These are phyloP conservation scores for Colletotrichum sp. DNA, from an alignment of 2,329 filamentous ascomycete species.

Conservation along the genomic window DNA sequence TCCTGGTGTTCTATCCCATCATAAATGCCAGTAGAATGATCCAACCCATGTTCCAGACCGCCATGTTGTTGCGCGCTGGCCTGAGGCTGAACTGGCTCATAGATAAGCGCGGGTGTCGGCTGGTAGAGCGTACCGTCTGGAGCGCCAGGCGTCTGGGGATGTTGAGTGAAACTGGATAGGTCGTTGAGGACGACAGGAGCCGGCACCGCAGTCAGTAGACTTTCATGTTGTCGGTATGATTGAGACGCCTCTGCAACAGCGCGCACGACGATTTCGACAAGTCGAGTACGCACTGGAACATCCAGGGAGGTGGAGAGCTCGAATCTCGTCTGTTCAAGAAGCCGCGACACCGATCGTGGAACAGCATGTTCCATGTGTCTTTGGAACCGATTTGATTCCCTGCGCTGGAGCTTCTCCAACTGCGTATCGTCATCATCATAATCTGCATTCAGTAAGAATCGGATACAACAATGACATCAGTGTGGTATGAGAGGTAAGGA, in stretches of 20 bases:
- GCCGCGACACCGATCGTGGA: no score
- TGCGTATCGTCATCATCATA: neutral
- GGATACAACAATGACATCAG: no score
- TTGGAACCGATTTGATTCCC: neutral
- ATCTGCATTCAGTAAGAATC: neutral
- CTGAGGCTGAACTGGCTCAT: neutral
- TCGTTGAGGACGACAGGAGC: rapidly evolving
- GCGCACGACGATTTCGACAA: no score
- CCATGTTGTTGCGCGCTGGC: rapidly evolving
- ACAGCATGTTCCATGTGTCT: no score
- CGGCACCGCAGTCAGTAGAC: no score
- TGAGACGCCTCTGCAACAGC: no score
- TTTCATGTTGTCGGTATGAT: no score
- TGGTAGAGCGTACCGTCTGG: rapidly evolving
- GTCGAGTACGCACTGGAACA: rapidly evolving
- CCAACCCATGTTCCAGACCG: rapidly evolving
- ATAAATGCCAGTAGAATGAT: no score
- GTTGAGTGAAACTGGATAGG: neutral
- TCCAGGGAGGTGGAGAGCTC: no score
- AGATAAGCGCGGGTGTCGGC: rapidly evolving
- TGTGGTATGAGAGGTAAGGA: no score
- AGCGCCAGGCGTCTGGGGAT: rapidly evolving
- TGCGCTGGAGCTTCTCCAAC: neutral
- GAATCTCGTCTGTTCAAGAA: no score
- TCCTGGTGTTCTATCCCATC: rapidly evolving